A percentile compares a stretch with the other conserved stretches of the same genome.
Conservation (phyloP, 2,329 filamentous ascomycete genomes). For the Pestalotiopsis sp. region DNA sequence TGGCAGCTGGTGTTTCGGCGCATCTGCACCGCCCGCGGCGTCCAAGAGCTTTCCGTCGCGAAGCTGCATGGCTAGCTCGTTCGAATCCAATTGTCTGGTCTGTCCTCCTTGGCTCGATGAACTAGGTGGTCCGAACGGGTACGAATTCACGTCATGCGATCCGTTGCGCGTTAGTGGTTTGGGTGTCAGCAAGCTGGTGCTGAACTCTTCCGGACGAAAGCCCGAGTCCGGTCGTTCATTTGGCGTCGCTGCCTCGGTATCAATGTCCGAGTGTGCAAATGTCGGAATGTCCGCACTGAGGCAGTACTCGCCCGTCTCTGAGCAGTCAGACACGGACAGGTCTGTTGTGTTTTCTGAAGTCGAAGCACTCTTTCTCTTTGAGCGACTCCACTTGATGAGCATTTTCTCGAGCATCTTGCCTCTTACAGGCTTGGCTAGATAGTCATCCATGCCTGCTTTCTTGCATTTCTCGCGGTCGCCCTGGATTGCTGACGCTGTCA, state of each 20-base stretch:
- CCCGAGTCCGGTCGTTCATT: slow-evolving; percentile 16
- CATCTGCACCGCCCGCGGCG: slow-evolving; percentile 41
- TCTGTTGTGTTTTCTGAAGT: slow-evolving; percentile 27
- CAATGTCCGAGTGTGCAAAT: slow-evolving; percentile 16
- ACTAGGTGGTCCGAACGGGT: slow-evolving; percentile 40
- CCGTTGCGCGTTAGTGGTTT: slow-evolving; percentile 40
- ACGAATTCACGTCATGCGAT: slow-evolving; percentile 37
- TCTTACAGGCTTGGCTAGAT: slow-evolving; percentile 74
- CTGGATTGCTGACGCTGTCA: slow-evolving; percentile 79
- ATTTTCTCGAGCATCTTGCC: slow-evolving; percentile 69
- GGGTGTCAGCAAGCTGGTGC: slow-evolving; percentile 37
- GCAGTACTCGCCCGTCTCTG: slow-evolving; percentile 46
- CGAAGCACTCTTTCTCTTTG: slow-evolving; percentile 24
- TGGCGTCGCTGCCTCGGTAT: slow-evolving; percentile 19
- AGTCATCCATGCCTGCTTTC: slow-evolving; percentile 76
- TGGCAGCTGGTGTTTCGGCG: slow-evolving; percentile 29
- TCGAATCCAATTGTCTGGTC: slow-evolving; percentile 33
- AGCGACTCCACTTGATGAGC: slow-evolving; percentile 68
- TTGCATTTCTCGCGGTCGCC: slow-evolving; percentile 76
- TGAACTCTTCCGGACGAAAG: slow-evolving; percentile 16
- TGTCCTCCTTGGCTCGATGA: slow-evolving; percentile 20
- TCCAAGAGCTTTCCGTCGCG: slow-evolving; percentile 51
- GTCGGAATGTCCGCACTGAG: slow-evolving; percentile 27
- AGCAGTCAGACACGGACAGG: slow-evolving; percentile 44
- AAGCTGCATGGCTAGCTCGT: slow-evolving; percentile 42